Base-by-base conservation (phyloP, 2,329 filamentous ascomycete genomes). In the Calonectria pauciramosa region DNA sequence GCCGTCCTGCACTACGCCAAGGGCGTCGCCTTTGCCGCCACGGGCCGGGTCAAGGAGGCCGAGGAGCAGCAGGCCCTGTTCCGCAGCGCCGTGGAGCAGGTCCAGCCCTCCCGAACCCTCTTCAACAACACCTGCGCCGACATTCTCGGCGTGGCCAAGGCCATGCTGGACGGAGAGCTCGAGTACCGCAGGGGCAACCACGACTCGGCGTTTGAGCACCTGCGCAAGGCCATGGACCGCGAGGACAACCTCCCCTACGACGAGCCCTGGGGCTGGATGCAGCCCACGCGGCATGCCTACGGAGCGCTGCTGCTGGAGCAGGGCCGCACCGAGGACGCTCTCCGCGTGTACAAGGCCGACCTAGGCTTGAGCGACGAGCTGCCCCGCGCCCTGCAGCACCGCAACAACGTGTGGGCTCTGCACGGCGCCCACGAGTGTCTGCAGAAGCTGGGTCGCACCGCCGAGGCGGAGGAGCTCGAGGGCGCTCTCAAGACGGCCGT, bases 221-320 rank as follows among this genome's bases (percentile, higher is more conserved):
- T 95, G 8, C 87, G 89, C 8, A 85, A 85, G 13, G 89, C 93
- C 0, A 91, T 94, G 26, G 81, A 84, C 1, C 86, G 90, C 4
- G 92, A 94, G 75, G 93, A 94, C 79, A 83, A 82, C 0, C 86
- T 95, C 20, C 91, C 91, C 0, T 95, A 94, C 76, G 92, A 93
- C 65, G 94, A 95, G 82, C 94, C 94, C 0, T 95, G 93, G 93
- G 92, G 92, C 0, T 95, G 93, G 93, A 95, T 95, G 93, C 93
- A 94, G 81, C 93, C 94, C 0, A 90, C 91, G 0, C 87, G 93
- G 4, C 94, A 95, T 82, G 93, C 93, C 0, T 93, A 93, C 72
- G 93, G 92, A 1, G 94, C 93, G 0, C 86, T 95, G 3, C 82
- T 94, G 47, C 86, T 94, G 9, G 94, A 95, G 80, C 93, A 93